These are phyloP conservation scores for Backusella mclennaniae DNA, from an alignment of 192 early-diverging fungal species.

Conservation along the genomic window DNA sequence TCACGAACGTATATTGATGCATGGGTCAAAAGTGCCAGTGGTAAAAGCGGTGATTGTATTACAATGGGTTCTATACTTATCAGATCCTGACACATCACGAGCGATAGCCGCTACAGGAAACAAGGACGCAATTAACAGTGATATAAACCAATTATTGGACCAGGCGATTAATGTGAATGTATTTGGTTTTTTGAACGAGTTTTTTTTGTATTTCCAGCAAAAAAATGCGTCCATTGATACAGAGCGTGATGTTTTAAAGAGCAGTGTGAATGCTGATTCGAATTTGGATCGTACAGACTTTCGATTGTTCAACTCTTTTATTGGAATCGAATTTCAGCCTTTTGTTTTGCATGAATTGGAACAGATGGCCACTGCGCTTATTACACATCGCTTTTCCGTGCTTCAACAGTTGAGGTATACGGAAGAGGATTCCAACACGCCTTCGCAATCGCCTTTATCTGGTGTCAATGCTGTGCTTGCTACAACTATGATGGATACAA, in stretches of 20 bases:
- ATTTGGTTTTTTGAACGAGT: constrained; percentile 65
- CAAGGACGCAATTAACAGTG: background rate
- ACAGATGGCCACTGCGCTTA: constrained; percentile 49
- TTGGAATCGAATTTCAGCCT: constrained; percentile 39
- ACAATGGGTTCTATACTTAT: constrained; percentile 55
- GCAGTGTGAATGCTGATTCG: background rate
- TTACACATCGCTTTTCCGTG: constrained; percentile 54
- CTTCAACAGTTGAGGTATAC: constrained; percentile 62
- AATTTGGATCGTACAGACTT: background rate
- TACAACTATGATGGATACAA: constrained; percentile 13
- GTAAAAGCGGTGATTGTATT: constrained; percentile 45
- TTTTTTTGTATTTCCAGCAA: constrained; percentile 50
- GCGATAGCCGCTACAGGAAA: no score
- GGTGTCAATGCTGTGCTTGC: background rate
- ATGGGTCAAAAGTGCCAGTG: constrained; percentile 23
- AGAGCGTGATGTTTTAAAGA: background rate
- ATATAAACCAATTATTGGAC: constrained; percentile 54
- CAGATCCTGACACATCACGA: constrained; percentile 39
- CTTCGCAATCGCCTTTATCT: constrained; percentile 4
- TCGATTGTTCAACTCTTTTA: constrained; percentile 2
- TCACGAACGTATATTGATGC: constrained; percentile 9
- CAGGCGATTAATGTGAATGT: constrained; percentile 53
- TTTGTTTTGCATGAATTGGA: constrained; percentile 55
- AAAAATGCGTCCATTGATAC: background rate
- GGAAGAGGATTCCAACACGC: constrained; percentile 62